Conservation (phyloP, 345 rosid species). For the Citropsis articulata region DNA sequence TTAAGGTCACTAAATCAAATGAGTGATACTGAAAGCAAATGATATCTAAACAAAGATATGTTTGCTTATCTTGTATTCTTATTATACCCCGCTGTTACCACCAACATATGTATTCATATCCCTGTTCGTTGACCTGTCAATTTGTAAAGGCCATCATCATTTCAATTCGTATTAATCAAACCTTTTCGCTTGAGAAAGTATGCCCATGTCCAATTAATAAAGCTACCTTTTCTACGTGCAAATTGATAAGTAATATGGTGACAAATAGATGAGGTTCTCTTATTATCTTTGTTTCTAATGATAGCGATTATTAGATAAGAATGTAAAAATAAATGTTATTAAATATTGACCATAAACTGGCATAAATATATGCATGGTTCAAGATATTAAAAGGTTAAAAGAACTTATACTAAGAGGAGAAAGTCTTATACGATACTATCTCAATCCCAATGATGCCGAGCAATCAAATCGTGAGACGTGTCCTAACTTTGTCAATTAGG, state of each 20-base stretch:
- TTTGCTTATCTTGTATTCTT: background rate
- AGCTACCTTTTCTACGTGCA: background rate
- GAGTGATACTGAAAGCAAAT: background rate
- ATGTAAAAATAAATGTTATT: background rate
- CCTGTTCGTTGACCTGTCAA: constrained; percentile 13
- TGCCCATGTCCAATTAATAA: too few relatives aligned
- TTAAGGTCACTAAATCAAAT: background rate
- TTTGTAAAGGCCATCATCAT: background rate
- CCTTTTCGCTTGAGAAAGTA: background rate
- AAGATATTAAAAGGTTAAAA: too few relatives aligned
- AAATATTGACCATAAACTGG: background rate
- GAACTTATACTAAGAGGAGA: too few relatives aligned
- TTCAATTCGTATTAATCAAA: background rate
- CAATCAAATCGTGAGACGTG: too few relatives aligned
- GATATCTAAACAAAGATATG: constrained; percentile 4
- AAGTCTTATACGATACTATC: too few relatives aligned
- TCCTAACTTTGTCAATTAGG: too few relatives aligned
- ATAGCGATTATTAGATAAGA: too few relatives aligned
- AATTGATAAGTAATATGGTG: background rate
- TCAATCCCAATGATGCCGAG: too few relatives aligned
- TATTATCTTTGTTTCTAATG: too few relatives aligned
- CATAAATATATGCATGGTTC: background rate
- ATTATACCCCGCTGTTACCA: constrained; percentile 7
- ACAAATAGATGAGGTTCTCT: background rate
- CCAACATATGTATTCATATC: background rate